Evolutionary conservation across 768 basidiomycete genomes (phyloP).

Genomic region (Agaricus sinodeliciosus): DNA sequence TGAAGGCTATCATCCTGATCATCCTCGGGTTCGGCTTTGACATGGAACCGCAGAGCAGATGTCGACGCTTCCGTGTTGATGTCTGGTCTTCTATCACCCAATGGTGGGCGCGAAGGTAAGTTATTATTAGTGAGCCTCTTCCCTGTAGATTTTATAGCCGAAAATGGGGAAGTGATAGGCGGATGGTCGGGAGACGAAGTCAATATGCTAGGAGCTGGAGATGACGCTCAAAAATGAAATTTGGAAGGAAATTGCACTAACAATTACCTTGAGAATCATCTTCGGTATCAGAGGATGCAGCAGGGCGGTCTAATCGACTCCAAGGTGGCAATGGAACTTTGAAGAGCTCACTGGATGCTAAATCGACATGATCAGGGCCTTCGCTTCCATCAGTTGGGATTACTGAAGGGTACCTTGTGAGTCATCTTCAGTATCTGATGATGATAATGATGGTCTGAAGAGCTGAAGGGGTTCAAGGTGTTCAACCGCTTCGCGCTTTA

Average conservation of each 20-base stretch:
- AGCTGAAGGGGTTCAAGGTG: background rate
- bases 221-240: background rate
- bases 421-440: conserved; percentile 19
- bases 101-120: background rate
- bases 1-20: background rate
- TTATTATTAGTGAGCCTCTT: background rate
- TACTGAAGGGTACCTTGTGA: conserved; percentile 10
- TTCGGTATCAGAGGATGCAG: conserved; percentile 12
- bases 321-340: background rate
- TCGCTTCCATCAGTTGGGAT: background rate
- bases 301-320: background rate
- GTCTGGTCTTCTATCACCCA: background rate
- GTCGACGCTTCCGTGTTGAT: background rate
- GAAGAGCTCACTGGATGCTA: background rate
- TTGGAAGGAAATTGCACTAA: background rate
- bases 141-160: background rate
- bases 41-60: background rate
- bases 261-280: conserved; percentile 9
- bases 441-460: background rate
- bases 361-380: background rate
- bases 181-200: background rate
- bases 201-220: background rate
- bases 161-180: conserved; percentile 1
- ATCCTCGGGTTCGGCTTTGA: conserved; percentile 6
- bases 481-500: background rate